Conservation (phyloP, 2,329 filamentous ascomycete genomes). For the Fusarium cyanostomum region DNA sequence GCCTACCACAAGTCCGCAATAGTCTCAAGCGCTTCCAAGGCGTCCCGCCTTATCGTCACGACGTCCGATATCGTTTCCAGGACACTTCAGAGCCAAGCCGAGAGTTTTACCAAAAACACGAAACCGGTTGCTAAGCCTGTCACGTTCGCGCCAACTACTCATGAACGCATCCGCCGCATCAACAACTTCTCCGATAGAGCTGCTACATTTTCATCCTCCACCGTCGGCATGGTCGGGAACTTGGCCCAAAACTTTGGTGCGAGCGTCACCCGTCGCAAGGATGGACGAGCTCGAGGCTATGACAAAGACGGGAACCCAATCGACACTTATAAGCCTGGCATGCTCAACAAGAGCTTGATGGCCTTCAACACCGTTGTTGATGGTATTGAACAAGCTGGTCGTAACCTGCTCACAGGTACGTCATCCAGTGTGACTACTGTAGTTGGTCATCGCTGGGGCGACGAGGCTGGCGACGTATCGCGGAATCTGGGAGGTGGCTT, state of each 20-base stretch:
- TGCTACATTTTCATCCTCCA: constrained; percentile 82
- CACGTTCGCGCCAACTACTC: constrained; percentile 86
- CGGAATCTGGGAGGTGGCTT: constrained; percentile 82
- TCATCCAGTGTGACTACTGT: constrained; percentile 84
- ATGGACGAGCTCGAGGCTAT: constrained; percentile 65
- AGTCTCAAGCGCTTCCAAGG: constrained; percentile 86
- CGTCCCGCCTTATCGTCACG: constrained; percentile 91
- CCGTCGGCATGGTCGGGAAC: constrained; percentile 82
- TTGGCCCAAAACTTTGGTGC: constrained; percentile 93
- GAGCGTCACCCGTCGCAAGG: constrained; percentile 64
- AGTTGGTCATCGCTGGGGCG: constrained; percentile 88
- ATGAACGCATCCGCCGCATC: constrained; percentile 86
- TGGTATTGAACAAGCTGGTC: constrained; percentile 88
- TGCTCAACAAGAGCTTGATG: constrained; percentile 96
- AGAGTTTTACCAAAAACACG: constrained; percentile 81
- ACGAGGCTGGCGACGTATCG: constrained; percentile 83
- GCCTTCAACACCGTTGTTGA: constrained; percentile 95
- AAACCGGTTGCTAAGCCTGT: constrained; percentile 82
- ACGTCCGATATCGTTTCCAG: constrained; percentile 83
- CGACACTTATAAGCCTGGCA: constrained; percentile 81
- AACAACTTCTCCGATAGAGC: constrained; percentile 85
- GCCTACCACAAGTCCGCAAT: constrained; percentile 90
- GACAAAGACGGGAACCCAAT: constrained; percentile 75
- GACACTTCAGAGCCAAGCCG: constrained; percentile 78
- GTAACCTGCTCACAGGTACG: constrained; percentile 77